Conservation (phyloP, 2,329 filamentous ascomycete species). For the Metarhizium album region DNA sequence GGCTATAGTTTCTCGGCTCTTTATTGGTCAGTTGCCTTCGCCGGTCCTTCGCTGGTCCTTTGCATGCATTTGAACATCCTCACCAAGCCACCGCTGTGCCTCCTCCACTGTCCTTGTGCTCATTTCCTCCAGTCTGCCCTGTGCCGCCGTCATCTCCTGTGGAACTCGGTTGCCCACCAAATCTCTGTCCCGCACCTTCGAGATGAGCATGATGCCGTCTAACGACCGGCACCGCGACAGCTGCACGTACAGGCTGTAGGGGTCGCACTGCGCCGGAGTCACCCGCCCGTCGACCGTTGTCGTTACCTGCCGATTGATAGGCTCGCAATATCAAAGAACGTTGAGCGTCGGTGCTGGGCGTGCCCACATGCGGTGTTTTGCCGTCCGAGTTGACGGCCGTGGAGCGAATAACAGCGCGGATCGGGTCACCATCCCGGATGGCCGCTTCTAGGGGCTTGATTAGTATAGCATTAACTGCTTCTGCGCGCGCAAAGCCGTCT, state of each 20-base stretch:
- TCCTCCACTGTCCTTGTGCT: too few relatives aligned
- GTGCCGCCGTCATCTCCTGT: too few relatives aligned
- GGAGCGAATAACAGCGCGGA: conserved; percentile 27
- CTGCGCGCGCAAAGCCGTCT: conserved; percentile 40
- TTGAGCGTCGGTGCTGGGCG: conserved; percentile 26
- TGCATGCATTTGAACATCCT: neutral
- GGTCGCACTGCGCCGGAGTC: too few relatives aligned
- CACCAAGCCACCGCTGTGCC: neutral
- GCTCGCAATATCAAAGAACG: conserved; percentile 19
- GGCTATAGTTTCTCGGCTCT: too few relatives aligned
- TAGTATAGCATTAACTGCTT: conserved; percentile 32
- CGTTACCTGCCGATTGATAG: conserved; percentile 19
- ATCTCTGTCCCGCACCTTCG: neutral
- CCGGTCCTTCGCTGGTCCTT: too few relatives aligned
- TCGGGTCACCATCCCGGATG: conserved; percentile 32
- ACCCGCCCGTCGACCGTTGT: neutral
- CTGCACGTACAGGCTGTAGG: neutral
- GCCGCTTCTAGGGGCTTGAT: conserved; percentile 37
- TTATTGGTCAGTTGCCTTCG: too few relatives aligned
- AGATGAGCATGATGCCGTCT: neutral
- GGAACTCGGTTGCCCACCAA: neutral
- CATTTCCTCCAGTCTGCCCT: too few relatives aligned
- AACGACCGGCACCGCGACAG: neutral
- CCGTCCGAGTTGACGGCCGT: conserved; percentile 33
- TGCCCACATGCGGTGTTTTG: conserved; percentile 26